These are phyloP conservation scores for Tetrapisispora taiwanensis DNA, from an alignment of 805 yeast species.

Conservation along the genomic window DNA sequence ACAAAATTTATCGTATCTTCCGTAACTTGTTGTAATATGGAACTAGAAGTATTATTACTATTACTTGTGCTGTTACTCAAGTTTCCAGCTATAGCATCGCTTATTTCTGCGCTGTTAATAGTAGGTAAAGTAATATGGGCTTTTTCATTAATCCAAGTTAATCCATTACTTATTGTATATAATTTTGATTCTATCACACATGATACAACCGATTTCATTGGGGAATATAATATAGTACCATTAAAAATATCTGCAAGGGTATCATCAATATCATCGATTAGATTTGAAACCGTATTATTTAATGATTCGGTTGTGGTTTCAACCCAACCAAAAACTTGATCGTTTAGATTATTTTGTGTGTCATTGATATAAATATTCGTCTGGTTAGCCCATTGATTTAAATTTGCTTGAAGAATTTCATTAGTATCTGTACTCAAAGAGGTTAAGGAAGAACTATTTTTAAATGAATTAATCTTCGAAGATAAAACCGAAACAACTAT, in stretches of 20 bases:
- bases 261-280: slow-evolving; percentile 48
- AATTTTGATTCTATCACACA: slow-evolving; percentile 76
- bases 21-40: slow-evolving; percentile 12
- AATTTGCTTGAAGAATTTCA: slow-evolving; percentile 24
- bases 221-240: slow-evolving; percentile 52
- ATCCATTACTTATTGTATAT: slow-evolving; percentile 52
- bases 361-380: slow-evolving; percentile 45
- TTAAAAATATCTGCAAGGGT: slow-evolving; percentile 54
- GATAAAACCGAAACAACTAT: slow-evolving; percentile 30
- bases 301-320: slow-evolving; percentile 45
- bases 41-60: not conserved
- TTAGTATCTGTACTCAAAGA: slow-evolving; percentile 1
- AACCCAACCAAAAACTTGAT: slow-evolving; percentile 57
- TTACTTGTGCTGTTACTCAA: not conserved
- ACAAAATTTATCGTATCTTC: slow-evolving; percentile 19
- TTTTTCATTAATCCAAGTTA: slow-evolving; percentile 67
- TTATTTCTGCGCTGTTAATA: slow-evolving; percentile 30
- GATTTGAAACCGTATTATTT: slow-evolving; percentile 48
- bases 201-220: slow-evolving; percentile 57
- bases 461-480: slow-evolving; percentile 3
- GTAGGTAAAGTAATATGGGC: slow-evolving; percentile 51
- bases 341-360: slow-evolving; percentile 48
- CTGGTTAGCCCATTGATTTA: slow-evolving; percentile 40
- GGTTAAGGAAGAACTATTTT: not conserved
- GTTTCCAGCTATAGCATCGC: slow-evolving; percentile 1